Evolutionary conservation across 1,284 basidiomycete species (phyloP).

Genomic region (Microbotryum intermedium): DNA sequence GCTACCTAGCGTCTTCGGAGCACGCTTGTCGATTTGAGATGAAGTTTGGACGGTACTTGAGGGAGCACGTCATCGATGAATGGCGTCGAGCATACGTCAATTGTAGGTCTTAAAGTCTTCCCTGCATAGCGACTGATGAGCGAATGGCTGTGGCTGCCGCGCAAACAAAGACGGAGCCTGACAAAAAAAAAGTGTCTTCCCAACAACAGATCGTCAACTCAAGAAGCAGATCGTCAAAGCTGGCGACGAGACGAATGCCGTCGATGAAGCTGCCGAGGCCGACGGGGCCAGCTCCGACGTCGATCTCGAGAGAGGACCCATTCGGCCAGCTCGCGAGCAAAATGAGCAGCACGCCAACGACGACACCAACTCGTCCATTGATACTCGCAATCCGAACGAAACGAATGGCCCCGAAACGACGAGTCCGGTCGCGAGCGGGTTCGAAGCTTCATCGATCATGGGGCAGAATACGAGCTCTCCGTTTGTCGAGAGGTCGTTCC

Average conservation of each 20-base stretch:
- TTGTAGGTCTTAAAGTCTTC: not conserved
- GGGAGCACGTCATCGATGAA: slow-evolving; percentile 16
- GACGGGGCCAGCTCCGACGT: not conserved
- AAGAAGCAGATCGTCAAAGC: slow-evolving; percentile 27
- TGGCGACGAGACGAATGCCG: slow-evolving; percentile 10
- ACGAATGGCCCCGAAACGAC: not conserved
- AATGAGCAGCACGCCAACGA: not conserved
- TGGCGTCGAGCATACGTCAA: slow-evolving; percentile 26
- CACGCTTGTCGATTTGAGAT: not conserved
- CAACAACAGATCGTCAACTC: slow-evolving; percentile 5
- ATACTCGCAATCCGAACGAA: not conserved
- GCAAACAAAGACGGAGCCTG: slow-evolving; percentile 8
- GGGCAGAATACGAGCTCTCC: not conserved
- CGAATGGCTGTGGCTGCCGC: not conserved
- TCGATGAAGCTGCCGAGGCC: slow-evolving; percentile 5
- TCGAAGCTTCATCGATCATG: not conserved
- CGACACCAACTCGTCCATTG: not conserved
- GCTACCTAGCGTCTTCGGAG: too few species aligned
- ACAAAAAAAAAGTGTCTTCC: too few species aligned
- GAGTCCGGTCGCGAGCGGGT: not conserved
- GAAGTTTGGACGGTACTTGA: slow-evolving; percentile 23
- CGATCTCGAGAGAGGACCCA: not conserved
- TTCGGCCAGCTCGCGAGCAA: not conserved
- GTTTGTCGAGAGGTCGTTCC: not conserved
- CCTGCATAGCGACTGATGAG: not conserved